Evolutionary conservation across 2,329 filamentous ascomycete genomes (phyloP), one percentile per base, ranked within the genome.

Genomic region (Alternaria postmessia): DNA sequence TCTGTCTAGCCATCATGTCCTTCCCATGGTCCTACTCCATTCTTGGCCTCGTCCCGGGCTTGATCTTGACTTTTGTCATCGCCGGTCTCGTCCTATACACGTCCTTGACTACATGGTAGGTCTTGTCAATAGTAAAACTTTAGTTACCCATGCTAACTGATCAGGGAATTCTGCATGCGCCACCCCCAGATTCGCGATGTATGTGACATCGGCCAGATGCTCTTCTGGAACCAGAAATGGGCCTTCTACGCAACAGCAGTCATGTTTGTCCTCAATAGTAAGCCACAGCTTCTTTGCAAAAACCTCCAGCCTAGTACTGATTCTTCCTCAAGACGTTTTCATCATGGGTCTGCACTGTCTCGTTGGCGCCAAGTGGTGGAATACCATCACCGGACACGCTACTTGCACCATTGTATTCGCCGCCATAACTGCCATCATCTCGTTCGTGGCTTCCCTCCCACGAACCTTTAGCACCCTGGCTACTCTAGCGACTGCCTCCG

Each of bases 251-350:
- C 84, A 56, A 89, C 88, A 1, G 93, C 92, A 1, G 81, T 92
- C 76, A 96, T 96, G 91, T 97, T 97, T 78, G 81, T 97, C 46
- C 79, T 97, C 64, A 97, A 97, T 85, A 97, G 97, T 77, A 96
- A 92, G 16, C 95, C 95, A 85, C 71, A 71, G 69, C 16, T 7
- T 34, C 32, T 26, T 16, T 34, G 20, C 42, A 24, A 11, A 11
- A 11, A 4, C 38, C 20, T n/a, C 32, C n/a, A n/a, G 20, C 3
- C n/a, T 24, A 11, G 22, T 34, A 22, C 51, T 59, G 16, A 61
- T 24, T 43, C 20, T n/a, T 4, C 20, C 11, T 7, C 7, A 62
- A 62, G 63, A 66, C 39, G 66, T 68, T 43, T 65, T 71, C 54
- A 62, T 62, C 43, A 63, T 61, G 85, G 90, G 87, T 42, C 84